Evolutionary conservation across 176 grass and related monocot genomes (phyloP).

Genomic region (Oryza officinalis): DNA sequence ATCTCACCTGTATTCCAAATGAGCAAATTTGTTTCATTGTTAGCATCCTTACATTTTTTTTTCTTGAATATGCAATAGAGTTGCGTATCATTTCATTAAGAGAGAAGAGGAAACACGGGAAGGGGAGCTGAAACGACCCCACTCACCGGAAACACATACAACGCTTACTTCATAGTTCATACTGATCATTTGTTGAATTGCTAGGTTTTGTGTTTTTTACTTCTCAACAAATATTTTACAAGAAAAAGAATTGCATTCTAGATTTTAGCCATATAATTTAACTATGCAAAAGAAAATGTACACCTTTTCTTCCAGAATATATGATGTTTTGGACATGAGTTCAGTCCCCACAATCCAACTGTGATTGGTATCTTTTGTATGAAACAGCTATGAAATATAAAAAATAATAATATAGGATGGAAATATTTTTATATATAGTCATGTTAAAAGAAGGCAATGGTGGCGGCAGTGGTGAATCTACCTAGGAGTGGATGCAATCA

Average conservation of each 20-base stretch:
- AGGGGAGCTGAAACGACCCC: too few species aligned
- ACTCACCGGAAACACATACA: too few species aligned
- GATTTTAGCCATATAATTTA: not conserved
- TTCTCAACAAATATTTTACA: not conserved
- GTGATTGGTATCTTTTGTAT: not conserved
- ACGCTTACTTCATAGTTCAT: not conserved
- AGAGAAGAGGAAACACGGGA: too few species aligned
- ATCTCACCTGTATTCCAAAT: slow-evolving; percentile 76
- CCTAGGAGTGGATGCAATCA: not conserved
- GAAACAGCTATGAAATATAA: not conserved
- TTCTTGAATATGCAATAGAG: too few species aligned
- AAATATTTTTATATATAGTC: not conserved
- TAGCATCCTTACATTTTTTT: not conserved
- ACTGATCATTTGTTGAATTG: not conserved
- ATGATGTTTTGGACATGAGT: not conserved
- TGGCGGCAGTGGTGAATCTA: not conserved
- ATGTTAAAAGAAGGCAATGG: not conserved
- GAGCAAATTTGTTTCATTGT: not conserved
- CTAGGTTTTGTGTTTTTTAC: not conserved
- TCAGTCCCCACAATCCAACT: not conserved
- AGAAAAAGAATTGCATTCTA: not conserved
- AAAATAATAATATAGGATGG: not conserved
- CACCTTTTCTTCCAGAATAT: not conserved
- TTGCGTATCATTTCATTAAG: too few species aligned
- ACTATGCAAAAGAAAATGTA: not conserved